Base-by-base conservation (phyloP, 2,329 filamentous ascomycete species). In the Bipolaris victoriae region DNA sequence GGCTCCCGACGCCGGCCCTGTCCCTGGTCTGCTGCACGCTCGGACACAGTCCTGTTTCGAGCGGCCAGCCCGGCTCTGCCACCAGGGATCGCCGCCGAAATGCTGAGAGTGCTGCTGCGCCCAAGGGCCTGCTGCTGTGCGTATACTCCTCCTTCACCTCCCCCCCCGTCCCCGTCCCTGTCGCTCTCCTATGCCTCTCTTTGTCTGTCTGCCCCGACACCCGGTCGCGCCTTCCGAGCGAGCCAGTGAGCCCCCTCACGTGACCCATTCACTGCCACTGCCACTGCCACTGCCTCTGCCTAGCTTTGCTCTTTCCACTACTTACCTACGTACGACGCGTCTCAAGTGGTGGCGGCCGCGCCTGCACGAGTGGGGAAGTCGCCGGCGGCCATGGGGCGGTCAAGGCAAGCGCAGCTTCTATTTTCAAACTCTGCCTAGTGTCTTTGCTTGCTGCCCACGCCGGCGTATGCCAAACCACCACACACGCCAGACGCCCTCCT, bases 21-120 rank as follows among this genome's bases (percentile, higher is more conserved):
- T 66, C 70, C 69, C 69, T 72, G 69, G 55, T 20, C 54, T 49
- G 57, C 64, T 68, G 67, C 68, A 69, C 65, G 65, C 59, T 62
- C 71, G 73, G 73, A 63, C 61, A 46, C 53, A 62, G 51, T 48
- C 37, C 72, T 69, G 58, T 54, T 69, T 71, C 65, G 66, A 60
- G 62, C 58, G 67, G 62, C 60, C 57, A 58, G 54, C 52, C 67
- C 66, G 71, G 35, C 15, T 54, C 68, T 57, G 62, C 68, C 68
- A 65, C 67, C 67, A 70, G 66, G 64, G 65, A 66, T 71, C 57
- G 67, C 62, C 61, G 58, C 50, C 56, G 50, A 53, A 56, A 24
- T 5, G 22, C 5, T 7, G 22, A 24, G 22, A 24, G 22, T 5
- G 55, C 39, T 26, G 24, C 36, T 43, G 43, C 33, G 16, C 16